Base-by-base conservation (phyloP, 495 filamentous ascomycete genomes). In the Talaromyces liani region DNA sequence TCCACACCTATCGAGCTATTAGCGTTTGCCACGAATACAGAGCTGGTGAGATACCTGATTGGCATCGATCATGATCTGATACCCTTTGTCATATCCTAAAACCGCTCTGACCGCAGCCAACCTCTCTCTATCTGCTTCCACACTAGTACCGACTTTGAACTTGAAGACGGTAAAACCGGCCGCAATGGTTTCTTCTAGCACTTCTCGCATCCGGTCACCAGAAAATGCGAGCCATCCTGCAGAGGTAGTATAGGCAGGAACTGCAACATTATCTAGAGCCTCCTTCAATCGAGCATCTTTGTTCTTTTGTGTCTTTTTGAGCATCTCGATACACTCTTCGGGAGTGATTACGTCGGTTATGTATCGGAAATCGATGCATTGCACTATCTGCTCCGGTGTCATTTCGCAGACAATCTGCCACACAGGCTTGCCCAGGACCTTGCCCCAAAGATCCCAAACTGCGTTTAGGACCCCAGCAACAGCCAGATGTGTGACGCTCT, bases 371-470 rank as follows among this genome's bases (percentile, higher is more conserved):
- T 91, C 89, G 64, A 92, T 88, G 73, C 87, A 89, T 51, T 76
- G 68, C 9, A 92, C 88, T 56, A 91, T 80, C 70, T 91, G 82
- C 68, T 90, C 84, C 1, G 88, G 87, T 3, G 79, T 82, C 85
- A 92, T 90, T 58, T 91, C 88, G 6, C 84, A 84, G 7, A 92
- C 84, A 65, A 92, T 83, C 36, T 83, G 79, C 89, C 89, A 92
- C 0, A 92, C 85, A 5, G 89, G 89, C 69, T 91, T 92, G 18
- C 80, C 75, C 12, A 88, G 79, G 4, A 78, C 74, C 68, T 91
- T 92, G 45, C 88, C 87, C 90, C 90, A 92, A 7, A 92, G 82
- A 72, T 92, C 89, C 89, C 89, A 92, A 65, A 91, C 70, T 2
- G 90, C 89, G 72, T 92, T 92, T 41, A 92, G 85, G 34, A 91